Conservation (phyloP, 179 eudicot species). For the Actinidia chinensis region DNA sequence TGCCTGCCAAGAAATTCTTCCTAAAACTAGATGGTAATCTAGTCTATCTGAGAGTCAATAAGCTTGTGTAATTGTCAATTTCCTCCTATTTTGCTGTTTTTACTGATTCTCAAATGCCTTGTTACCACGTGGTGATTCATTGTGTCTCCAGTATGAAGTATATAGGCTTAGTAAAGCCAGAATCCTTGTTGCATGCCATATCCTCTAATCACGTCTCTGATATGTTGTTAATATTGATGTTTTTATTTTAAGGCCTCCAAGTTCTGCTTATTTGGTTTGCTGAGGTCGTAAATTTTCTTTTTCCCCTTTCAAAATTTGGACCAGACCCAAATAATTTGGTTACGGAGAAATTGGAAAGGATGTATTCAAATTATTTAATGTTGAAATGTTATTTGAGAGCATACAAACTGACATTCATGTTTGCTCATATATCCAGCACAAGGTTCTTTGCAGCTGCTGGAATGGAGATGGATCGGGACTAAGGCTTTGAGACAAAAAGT, state of each 20-base stretch:
- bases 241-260: not conserved
- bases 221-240: not conserved
- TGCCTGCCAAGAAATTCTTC: too few relatives aligned
- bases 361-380: not conserved
- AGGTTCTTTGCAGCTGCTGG: slow-evolving; percentile 78
- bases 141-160: too few relatives aligned
- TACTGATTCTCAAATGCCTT: too few relatives aligned
- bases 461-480: slow-evolving; percentile 74
- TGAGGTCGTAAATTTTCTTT: not conserved
- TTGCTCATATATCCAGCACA: slow-evolving; percentile 48
- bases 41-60: too few relatives aligned
- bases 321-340: not conserved
- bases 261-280: not conserved
- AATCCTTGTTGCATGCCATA: not conserved
- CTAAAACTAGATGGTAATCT: too few relatives aligned
- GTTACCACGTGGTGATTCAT: too few relatives aligned
- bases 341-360: slow-evolving; percentile 5
- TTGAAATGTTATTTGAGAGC: not conserved
- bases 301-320: not conserved
- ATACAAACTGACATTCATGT: not conserved
- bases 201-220: not conserved
- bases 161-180: too few relatives aligned
- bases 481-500: slow-evolving; percentile 51
- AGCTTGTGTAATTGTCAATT: too few relatives aligned
- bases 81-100: too few relatives aligned